phyloP scores from a whole-genome alignment of 2,329 filamentous ascomycete species.

The Exophiala dermatitidis region DNA sequence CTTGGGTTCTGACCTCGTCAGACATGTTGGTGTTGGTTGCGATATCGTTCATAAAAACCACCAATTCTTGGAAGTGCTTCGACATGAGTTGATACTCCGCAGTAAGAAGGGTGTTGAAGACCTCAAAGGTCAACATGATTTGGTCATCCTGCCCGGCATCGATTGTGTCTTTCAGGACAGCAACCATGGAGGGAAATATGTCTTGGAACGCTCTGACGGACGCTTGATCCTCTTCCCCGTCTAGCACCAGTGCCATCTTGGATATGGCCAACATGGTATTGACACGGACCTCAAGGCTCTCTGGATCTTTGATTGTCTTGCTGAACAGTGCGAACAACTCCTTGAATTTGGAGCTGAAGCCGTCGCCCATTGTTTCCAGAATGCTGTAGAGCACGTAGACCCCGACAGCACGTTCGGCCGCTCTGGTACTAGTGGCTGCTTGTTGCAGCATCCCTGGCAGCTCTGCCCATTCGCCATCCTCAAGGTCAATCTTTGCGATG shows the following conservation, averaged over 20 bases:
- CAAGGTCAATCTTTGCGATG: slow-evolving; percentile 78
- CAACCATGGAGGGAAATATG: slow-evolving; percentile 80
- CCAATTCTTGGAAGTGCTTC: slow-evolving; percentile 78
- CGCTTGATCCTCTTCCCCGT: slow-evolving; percentile 74
- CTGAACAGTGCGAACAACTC: slow-evolving; percentile 77
- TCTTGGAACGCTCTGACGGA: slow-evolving; percentile 68
- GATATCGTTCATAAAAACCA: slow-evolving; percentile 90
- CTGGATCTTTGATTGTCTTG: slow-evolving; percentile 80
- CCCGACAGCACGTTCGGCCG: slow-evolving; percentile 78
- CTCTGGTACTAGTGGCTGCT: slow-evolving; percentile 66
- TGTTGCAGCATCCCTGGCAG: slow-evolving; percentile 72
- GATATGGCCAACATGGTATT: slow-evolving; percentile 90
- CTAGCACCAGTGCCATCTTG: slow-evolving; percentile 76
- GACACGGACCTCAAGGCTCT: slow-evolving; percentile 86
- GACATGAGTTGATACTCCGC: slow-evolving; percentile 80
- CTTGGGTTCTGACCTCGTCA: slow-evolving; percentile 81
- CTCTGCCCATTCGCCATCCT: slow-evolving; percentile 77
- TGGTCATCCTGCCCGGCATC: slow-evolving; percentile 76
- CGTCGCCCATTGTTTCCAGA: slow-evolving; percentile 76
- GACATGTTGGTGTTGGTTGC: slow-evolving; percentile 67
- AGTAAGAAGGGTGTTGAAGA: slow-evolving; percentile 89
- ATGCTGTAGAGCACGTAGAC: slow-evolving; percentile 91
- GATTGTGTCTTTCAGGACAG: slow-evolving; percentile 77
- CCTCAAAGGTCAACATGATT: slow-evolving; percentile 84
- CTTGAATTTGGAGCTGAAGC: slow-evolving; percentile 71